A percentile compares a stretch with the other conserved stretches of the same genome.
phyloP scores from a whole-genome alignment of 805 yeast species.

The Myxozyma geophila region DNA sequence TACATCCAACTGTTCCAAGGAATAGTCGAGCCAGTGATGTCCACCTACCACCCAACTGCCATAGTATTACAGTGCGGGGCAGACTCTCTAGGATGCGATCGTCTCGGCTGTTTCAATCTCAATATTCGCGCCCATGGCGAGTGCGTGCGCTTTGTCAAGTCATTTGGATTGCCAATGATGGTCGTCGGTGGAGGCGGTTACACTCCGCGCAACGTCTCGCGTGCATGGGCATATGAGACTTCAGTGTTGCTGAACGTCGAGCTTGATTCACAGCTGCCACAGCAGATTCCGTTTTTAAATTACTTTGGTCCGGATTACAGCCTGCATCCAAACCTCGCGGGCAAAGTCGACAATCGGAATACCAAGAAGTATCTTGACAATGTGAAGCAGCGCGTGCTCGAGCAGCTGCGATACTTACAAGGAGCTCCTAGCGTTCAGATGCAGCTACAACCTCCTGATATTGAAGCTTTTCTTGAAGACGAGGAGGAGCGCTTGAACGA shows the following conservation, averaged over 20 bases:
- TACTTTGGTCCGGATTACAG: constrained; percentile 92
- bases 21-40: constrained; percentile 85
- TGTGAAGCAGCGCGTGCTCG: constrained; percentile 73
- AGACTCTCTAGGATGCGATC: constrained; percentile 93
- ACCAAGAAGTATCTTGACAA: constrained; percentile 80
- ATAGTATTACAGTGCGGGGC: constrained; percentile 99
- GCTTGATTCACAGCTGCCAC: constrained; percentile 76
- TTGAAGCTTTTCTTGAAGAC: constrained; percentile 48
- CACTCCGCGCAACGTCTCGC: constrained; percentile 94
- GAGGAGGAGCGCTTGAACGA: constrained; percentile 47
- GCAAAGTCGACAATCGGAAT: constrained; percentile 83
- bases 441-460: constrained; percentile 82
- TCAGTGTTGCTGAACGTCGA: constrained; percentile 81
- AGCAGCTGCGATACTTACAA: constrained; percentile 76
- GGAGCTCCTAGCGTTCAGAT: constrained; percentile 95
- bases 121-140: constrained; percentile 96
- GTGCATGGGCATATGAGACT: constrained; percentile 94
- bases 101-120: constrained; percentile 92
- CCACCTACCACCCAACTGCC: constrained; percentile 89
- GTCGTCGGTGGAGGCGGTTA: constrained; percentile 99
- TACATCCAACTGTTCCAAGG: constrained; percentile 65
- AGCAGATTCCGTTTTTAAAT: constrained; percentile 71
- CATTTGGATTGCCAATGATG: constrained; percentile 86
- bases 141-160: constrained; percentile 85
- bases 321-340: constrained; percentile 81